These are phyloP conservation scores for Lactarius hatsudake DNA, from an alignment of 768 basidiomycete genomes.

Conservation along the genomic window DNA sequence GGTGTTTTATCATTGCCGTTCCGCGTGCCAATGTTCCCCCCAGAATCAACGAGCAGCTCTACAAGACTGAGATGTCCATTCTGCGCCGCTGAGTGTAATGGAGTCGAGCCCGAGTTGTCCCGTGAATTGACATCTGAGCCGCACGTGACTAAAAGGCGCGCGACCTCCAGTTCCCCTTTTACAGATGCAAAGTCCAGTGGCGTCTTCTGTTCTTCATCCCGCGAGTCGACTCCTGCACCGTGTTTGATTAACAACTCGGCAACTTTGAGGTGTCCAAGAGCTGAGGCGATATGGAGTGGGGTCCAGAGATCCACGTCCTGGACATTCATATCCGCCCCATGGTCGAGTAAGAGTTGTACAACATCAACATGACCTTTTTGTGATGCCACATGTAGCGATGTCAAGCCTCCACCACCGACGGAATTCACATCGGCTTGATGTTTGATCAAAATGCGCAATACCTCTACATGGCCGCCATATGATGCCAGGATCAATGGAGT, in stretches of 20 bases:
- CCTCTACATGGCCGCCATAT: background rate
- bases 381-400: background rate
- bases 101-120: background rate
- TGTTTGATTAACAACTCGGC: background rate
- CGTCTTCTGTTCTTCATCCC: background rate
- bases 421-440: no score
- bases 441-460: background rate
- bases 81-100: background rate
- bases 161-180: background rate
- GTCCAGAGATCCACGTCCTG: background rate
- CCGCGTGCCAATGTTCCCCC: background rate
- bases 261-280: background rate
- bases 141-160: background rate
- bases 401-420: background rate
- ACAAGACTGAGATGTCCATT: background rate
- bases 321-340: background rate
- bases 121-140: background rate
- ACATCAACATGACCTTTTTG: background rate
- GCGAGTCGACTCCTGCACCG: background rate
- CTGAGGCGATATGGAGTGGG: slow-evolving; percentile 5
- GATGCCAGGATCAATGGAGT: slow-evolving; percentile 4
- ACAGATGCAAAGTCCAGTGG: background rate
- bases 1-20: background rate
- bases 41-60: background rate
- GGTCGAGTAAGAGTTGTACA: background rate